Conservation (phyloP, 2,329 filamentous ascomycete species). For the Fusarium sp. region DNA sequence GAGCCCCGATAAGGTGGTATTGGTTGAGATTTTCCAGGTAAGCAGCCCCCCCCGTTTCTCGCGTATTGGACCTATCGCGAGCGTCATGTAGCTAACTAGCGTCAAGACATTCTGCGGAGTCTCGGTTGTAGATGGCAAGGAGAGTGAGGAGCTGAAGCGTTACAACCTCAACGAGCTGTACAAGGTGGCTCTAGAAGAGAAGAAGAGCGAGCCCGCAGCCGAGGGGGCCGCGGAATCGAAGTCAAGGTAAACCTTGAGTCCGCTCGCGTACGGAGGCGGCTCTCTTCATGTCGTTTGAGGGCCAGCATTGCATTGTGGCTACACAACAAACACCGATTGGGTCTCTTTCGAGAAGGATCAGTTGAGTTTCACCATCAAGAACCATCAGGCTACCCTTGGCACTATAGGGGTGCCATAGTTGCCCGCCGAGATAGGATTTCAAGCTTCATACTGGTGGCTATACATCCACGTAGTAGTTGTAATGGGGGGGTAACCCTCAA, state of each 20-base stretch:
- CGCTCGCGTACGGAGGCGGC: constrained; percentile 13
- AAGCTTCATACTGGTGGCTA: not conserved
- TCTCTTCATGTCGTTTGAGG: constrained; percentile 27
- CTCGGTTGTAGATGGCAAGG: constrained; percentile 77
- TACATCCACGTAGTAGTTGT: constrained; percentile 9
- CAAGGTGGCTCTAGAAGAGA: constrained; percentile 50
- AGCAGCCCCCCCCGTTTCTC: constrained; percentile 36
- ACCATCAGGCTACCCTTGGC: not conserved
- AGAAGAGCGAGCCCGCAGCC: constrained; percentile 30
- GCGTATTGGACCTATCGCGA: constrained; percentile 38
- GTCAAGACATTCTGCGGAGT: constrained; percentile 80
- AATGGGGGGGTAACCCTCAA: constrained; percentile 9
- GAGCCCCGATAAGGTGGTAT: constrained; percentile 81
- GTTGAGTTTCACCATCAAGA: not conserved
- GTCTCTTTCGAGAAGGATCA: constrained; percentile 1
- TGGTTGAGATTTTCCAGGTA: constrained; percentile 87
- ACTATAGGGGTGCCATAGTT: not conserved
- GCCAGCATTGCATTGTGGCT: constrained; percentile 9
- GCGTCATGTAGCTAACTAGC: constrained; percentile 40
- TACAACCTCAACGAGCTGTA: constrained; percentile 85
- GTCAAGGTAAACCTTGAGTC: constrained; percentile 37
- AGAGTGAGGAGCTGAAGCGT: constrained; percentile 80
- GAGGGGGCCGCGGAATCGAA: constrained; percentile 37
- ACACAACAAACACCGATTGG: constrained; percentile 20
- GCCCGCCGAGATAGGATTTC: constrained; percentile 12